phyloP scores from a whole-genome alignment of 1,139 yeast species.

The Magnusiomyces paraingens region DNA sequence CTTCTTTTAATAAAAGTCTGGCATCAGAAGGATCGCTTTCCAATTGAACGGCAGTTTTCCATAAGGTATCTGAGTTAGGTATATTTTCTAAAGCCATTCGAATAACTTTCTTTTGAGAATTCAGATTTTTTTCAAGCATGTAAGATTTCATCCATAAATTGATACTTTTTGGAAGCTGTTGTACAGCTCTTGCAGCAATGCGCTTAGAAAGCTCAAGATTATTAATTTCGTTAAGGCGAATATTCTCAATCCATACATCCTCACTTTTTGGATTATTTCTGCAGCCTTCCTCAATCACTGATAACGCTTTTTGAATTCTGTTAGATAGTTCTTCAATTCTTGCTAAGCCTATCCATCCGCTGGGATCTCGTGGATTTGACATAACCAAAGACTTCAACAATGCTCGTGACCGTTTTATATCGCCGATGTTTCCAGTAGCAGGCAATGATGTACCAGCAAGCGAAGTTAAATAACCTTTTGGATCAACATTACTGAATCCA shows the following conservation, averaged over 20 bases:
- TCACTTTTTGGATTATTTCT: slow-evolving; percentile 57
- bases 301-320: slow-evolving; percentile 51
- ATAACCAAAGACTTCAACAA: slow-evolving; percentile 63
- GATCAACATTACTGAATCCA: slow-evolving; percentile 28
- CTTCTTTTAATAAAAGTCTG: slow-evolving; percentile 52
- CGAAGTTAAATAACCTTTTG: slow-evolving; percentile 38
- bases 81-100: slow-evolving; percentile 70
- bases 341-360: slow-evolving; percentile 87
- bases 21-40: slow-evolving; percentile 45
- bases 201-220: slow-evolving; percentile 36
- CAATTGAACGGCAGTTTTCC: slow-evolving; percentile 47
- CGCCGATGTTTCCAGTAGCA: slow-evolving; percentile 38
- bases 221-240: slow-evolving; percentile 54
- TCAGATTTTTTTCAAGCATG: slow-evolving; percentile 52
- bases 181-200: slow-evolving; percentile 62
- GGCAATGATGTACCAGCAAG: slow-evolving; percentile 24
- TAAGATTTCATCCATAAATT: slow-evolving; percentile 68
- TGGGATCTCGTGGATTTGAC: slow-evolving; percentile 66
- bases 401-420: slow-evolving; percentile 50
- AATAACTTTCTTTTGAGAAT: slow-evolving; percentile 49
- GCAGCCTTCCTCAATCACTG: slow-evolving; percentile 67
- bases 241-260: slow-evolving; percentile 76
- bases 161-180: slow-evolving; percentile 48
- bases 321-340: slow-evolving; percentile 64
- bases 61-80: slow-evolving; percentile 57